Percentiles rank a stretch among this genome's conserved stretches.
Conservation (phyloP, 495 filamentous ascomycete genomes). For the Hypomontagnella submonticulosa region DNA sequence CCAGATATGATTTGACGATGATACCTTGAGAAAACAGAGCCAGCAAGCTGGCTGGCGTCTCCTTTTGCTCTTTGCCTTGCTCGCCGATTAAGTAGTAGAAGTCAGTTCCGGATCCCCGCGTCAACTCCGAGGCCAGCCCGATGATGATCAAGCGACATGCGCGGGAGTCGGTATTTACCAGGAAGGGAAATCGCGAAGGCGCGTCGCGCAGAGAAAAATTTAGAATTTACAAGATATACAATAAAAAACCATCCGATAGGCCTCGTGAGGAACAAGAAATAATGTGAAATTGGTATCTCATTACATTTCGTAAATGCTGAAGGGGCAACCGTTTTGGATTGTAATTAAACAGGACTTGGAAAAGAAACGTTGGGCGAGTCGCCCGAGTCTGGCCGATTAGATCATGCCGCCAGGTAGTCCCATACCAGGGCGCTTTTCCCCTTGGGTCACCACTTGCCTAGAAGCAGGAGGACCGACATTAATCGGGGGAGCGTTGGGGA, state of each 20-base stretch:
- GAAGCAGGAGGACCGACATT: conserved; percentile 49
- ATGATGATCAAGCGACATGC: conserved; percentile 35
- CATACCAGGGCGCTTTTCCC: conserved; percentile 48
- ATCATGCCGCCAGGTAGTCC: conserved; percentile 60
- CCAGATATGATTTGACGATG: conserved; percentile 9
- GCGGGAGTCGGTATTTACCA: conserved; percentile 17
- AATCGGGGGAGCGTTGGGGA: conserved; percentile 52
- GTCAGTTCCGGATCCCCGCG: conserved; percentile 28
- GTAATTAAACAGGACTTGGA: conserved; percentile 32
- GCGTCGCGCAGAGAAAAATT: conserved; percentile 40
- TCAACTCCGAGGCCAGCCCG: conserved; percentile 48
- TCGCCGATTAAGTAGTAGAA: conserved; percentile 25
- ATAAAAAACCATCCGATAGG: conserved; percentile 29
- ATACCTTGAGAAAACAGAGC: not conserved
- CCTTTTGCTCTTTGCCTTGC: conserved; percentile 16
- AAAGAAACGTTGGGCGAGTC: conserved; percentile 9
- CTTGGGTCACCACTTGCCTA: conserved; percentile 46
- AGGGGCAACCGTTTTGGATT: conserved; percentile 24
- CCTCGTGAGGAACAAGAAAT: conserved; percentile 24
- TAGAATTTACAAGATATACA: conserved; percentile 46
- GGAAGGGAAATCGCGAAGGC: conserved; percentile 34
- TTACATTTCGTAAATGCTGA: conserved; percentile 49
- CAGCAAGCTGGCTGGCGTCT: conserved; percentile 23
- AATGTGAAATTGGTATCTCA: conserved; percentile 47
- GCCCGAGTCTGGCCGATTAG: conserved; percentile 37